These are phyloP conservation scores for Entoloma clypeatum DNA, from an alignment of 1,284 basidiomycete species.

Conservation along the genomic window DNA sequence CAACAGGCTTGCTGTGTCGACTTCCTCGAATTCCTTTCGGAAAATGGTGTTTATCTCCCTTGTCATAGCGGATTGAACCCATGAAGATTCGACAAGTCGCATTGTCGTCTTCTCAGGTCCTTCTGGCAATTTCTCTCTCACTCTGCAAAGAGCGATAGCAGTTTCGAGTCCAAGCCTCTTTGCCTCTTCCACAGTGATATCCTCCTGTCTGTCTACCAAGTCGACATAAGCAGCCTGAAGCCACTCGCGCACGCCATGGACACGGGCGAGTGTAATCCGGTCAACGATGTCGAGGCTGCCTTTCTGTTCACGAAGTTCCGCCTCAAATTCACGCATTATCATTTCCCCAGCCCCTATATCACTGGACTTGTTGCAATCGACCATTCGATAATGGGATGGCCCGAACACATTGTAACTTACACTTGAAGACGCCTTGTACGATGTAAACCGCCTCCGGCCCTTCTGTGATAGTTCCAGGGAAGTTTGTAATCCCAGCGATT, in stretches of 20 bases:
- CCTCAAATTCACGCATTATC: conserved; percentile 7
- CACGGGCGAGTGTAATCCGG: conserved; percentile 6
- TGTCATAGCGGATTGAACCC: no score
- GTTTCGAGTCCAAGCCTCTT: conserved; percentile 8
- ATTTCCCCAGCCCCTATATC: background rate
- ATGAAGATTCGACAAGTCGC: no score
- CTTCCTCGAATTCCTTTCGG: no score
- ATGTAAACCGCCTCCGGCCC: no score
- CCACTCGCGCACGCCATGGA: conserved; percentile 8
- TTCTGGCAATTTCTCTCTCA: conserved; percentile 3
- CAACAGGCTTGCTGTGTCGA: no score
- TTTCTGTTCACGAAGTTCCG: conserved; percentile 2
- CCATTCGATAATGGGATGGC: background rate
- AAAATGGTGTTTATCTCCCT: no score
- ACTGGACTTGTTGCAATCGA: background rate
- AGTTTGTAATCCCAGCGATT: conserved; percentile 9
- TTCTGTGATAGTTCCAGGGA: background rate
- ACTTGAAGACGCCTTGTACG: no score
- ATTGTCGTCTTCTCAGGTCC: no score
- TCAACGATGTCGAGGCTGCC: conserved; percentile 6
- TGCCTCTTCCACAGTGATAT: conserved; percentile 9
- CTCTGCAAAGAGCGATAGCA: conserved; percentile 10
- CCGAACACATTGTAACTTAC: no score
- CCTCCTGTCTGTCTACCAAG: conserved; percentile 1
- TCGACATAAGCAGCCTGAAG: conserved; percentile 5